Evolutionary conservation across 495 filamentous ascomycete genomes (phyloP), one percentile per base, ranked within the genome.

Genomic region (Penicillium fimorum): DNA sequence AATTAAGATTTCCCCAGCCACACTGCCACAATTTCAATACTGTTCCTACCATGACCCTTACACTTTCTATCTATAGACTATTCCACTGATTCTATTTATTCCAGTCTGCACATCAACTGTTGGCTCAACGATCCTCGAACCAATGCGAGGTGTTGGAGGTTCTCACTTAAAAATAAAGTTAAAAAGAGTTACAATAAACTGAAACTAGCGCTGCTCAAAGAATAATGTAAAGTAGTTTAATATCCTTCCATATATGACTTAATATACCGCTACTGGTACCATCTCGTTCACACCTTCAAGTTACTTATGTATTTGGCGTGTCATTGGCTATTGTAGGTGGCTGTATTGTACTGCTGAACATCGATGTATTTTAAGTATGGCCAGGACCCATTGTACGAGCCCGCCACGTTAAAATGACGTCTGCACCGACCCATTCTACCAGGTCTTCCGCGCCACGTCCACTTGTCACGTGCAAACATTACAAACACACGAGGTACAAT

Each of bases 1-100:
- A 18, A 27, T 18, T 15, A 18, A 44, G 45, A 50, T 15, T 48
- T 1, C 24, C 40, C 41, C 57, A 60, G 57, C 57, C 53, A 60
- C 56, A 51, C 27, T 47, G 12, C 53, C 18, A 47, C 46, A 47
- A 8, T 17, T 8, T 17, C 35, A 17, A 7, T 27, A 27, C 6
- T 4, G 25, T n/a, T 38, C n/a, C 15, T n/a, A 32, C 20, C 7
- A 25, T 40, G 33, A 40, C 35, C 33, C 13, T 27, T 41, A 50
- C 48, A 40, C 27, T 49, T 25, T 49, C 44, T 46, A 46, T 46
- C n/a, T 10, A 22, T 45, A 45, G 18, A 5, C 7, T 6, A 2
- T 24, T 15, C 3, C 2, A 22, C 22, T 22, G 2, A 22, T 22
- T 22, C 2, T 22, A 22, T 8, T 4, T 25, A 22, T 10, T 10